Base-by-base conservation (phyloP, 305 asterid species). In the Caryopteris hybrid region DNA sequence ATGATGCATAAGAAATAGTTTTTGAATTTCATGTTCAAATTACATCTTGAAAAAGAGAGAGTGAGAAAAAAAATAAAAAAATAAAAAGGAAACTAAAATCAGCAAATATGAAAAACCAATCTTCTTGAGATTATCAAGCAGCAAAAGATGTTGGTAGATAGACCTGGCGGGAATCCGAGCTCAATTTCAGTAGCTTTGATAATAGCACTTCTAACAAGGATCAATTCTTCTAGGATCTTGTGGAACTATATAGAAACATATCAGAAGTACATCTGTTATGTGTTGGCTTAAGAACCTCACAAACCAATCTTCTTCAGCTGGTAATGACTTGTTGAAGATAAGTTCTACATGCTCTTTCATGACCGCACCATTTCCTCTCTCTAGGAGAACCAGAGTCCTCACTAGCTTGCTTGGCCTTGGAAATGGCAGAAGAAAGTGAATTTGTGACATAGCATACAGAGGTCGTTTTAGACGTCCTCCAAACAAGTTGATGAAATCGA, bases 401-500 rank as follows among this genome's bases (percentile, higher is more conserved):
- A n/a, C 61, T 12, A 50, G 53, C 69, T 50, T n/a, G 58, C 72
- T 23, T 56, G 61, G 33, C 23, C 18, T 60, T 47, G 13, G 66
- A n/a, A 46, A 64, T 31, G 31, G 76, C 47, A 66, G 79, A 66
- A 45, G 76, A 54, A 18, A 29, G 55, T 39, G 71, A 53, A 41
- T 36, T 69, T 20, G 80, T 39, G 57, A 75, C 70, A 56, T 86
- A 86, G 38, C 82, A 75, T 10, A 84, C 89, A 2, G 86, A 84
- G 56, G 85, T 82, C 70, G 90, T 80, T 60, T 46, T 86, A 1
- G 77, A 75, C 3, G 80, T 86, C 78, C 62, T 81, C 95, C 95
- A 88, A 68, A 74, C 79, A 54, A 81, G 86, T 41, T 22, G 77
- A 50, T 74, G 73, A 29, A 70, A 36, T 50, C 57, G 27, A 36